Evolutionary conservation across 1,139 yeast genomes (phyloP).

Genomic region (Meyerozyma elateridarum): DNA sequence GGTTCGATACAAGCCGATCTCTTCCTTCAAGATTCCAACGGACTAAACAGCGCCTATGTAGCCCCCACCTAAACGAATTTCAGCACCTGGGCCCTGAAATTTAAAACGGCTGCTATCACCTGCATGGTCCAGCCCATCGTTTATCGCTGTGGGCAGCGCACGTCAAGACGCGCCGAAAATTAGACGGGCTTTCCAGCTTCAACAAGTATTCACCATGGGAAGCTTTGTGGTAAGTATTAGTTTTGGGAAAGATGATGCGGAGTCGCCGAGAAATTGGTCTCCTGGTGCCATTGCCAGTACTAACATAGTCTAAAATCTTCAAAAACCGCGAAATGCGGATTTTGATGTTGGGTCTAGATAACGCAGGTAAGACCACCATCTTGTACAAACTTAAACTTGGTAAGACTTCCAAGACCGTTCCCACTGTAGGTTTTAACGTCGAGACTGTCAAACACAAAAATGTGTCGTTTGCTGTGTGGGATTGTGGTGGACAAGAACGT

Average conservation of each 20-base stretch:
- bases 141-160: constrained; percentile 1
- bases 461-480: constrained; percentile 92
- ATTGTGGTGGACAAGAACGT: constrained; percentile 93
- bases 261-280: too few relatives aligned
- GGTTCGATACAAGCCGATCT: too few relatives aligned
- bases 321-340: constrained; percentile 54
- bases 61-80: too few relatives aligned
- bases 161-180: background rate
- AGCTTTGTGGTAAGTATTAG: constrained; percentile 6
- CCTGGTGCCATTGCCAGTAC: too few relatives aligned
- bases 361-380: constrained; percentile 86
- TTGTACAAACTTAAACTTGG: constrained; percentile 70
- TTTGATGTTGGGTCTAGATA: constrained; percentile 87
- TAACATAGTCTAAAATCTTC: constrained; percentile 32
- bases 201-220: constrained; percentile 7
- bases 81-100: too few relatives aligned
- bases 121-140: background rate
- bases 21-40: too few relatives aligned
- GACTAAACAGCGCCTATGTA: too few relatives aligned
- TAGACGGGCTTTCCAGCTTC: background rate
- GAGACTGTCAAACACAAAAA: constrained; percentile 88
- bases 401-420: constrained; percentile 76
- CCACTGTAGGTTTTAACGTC: constrained; percentile 92
- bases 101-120: background rate
- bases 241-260: background rate